Conservation (phyloP, 1,139 yeast genomes). For the Nadsonia commutata region DNA sequence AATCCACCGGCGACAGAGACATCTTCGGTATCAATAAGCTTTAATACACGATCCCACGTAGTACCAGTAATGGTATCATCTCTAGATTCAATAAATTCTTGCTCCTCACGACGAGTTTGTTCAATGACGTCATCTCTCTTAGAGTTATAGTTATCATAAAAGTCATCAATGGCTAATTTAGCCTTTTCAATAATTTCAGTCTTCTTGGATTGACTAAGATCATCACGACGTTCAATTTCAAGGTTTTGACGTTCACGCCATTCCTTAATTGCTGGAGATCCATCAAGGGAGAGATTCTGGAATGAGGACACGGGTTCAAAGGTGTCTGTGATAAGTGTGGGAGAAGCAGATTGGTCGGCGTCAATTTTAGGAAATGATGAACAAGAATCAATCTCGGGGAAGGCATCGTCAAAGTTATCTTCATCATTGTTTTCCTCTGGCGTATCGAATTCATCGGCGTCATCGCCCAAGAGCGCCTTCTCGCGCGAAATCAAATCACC, state of each 20-base stretch:
- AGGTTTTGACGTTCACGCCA: constrained; percentile 79
- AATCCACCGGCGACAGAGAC: constrained; percentile 29
- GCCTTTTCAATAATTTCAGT: constrained; percentile 63
- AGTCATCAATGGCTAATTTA: constrained; percentile 77
- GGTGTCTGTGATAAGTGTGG: constrained; percentile 15
- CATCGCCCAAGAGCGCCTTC: constrained; percentile 68
- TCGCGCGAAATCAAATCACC: constrained; percentile 74
- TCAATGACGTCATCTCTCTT: constrained; percentile 65
- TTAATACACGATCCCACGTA: constrained; percentile 74
- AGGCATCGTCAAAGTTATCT: constrained; percentile 31
- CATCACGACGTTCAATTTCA: constrained; percentile 75
- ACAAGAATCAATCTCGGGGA: neutral
- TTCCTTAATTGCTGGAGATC: constrained; percentile 30
- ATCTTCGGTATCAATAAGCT: constrained; percentile 33
- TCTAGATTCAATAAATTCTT: constrained; percentile 54
- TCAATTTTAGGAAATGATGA: neutral
- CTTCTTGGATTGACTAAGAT: constrained; percentile 50
- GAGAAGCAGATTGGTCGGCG: constrained; percentile 12
- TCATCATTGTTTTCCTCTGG: constrained; percentile 45
- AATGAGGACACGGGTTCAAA: constrained; percentile 5
- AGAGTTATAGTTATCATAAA: constrained; percentile 81
- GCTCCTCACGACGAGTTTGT: constrained; percentile 53
- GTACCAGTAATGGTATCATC: constrained; percentile 63
- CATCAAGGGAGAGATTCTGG: constrained; percentile 19
- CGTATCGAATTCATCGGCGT: constrained; percentile 50